Base-by-base conservation (phyloP, 2,329 filamentous ascomycete genomes). In the Aspergillus bombycis region DNA sequence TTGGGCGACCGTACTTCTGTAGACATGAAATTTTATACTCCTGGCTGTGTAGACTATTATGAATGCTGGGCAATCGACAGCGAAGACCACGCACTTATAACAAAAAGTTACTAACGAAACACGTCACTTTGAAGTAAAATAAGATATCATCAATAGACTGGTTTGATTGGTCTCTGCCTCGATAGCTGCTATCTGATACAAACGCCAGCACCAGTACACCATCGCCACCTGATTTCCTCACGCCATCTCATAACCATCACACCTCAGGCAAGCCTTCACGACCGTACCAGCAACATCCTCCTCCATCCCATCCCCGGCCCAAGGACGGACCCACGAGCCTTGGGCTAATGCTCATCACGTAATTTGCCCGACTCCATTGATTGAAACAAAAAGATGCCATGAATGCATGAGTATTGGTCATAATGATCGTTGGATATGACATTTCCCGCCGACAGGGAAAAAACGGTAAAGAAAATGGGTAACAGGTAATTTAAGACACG, bases 371-470 rank as follows among this genome's bases (percentile, higher is more conserved):
- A 71, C 64, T 70, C 68, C 67, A 64, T 68, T 63, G 58, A 68
- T 62, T 61, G 56, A 67, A 67, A 65, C 65, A 71, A 65, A 71
- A 66, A 77, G 65, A 80, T 74, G 67, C 79, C 80, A 74, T 74
- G 70, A 70, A 76, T 73, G 73, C 72, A 76, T 73, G 68, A 67
- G 64, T 67, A 63, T 67, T 73, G 71, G 73, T 76, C 75, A 76
- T 78, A 75, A 77, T 71, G 73, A 77, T 76, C 75, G 72, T 76
- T 71, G 70, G 68, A 71, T 72, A 75, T 72, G 73, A 70, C 70
- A 74, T 74, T 71, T 71, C 71, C 72, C 72, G 68, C 68, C 71
- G 71, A 69, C 64, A 64, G 64, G 63, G 65, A 61, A 68, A 62
- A 67, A 64, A 60, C 61, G 59, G 58, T 62, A 67, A 65, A 66